Conservation (phyloP, 164 flowering plant species). For the Malania oleifera region DNA sequence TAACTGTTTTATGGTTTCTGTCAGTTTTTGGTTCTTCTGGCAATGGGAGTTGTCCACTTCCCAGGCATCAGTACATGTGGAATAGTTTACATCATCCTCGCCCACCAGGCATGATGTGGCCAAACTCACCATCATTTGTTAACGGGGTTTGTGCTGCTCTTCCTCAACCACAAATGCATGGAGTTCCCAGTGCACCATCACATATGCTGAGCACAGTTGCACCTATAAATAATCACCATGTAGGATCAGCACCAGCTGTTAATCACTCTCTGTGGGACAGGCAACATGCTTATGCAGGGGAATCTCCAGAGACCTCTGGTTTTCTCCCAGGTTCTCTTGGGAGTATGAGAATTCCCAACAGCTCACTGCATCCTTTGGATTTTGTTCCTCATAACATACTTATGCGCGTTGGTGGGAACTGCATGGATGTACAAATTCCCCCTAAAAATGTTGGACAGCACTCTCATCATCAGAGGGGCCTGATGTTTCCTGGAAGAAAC, state of each 20-base stretch:
- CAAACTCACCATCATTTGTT: constrained; percentile 8
- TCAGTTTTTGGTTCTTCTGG: constrained; percentile 7
- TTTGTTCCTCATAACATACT: constrained; percentile 61
- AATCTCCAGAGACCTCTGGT: constrained; percentile 54
- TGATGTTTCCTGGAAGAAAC: constrained; percentile 67
- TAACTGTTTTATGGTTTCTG: not conserved
- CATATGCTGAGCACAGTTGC: constrained; percentile 50
- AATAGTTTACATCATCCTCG: not conserved
- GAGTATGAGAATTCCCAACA: constrained; percentile 48
- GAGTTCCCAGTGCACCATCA: constrained; percentile 30
- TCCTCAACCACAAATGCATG: constrained; percentile 24
- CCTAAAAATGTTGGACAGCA: constrained; percentile 48
- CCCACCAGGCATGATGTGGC: not conserved
- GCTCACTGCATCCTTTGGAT: constrained; percentile 59
- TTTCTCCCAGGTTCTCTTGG: constrained; percentile 79
- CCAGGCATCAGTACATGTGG: constrained; percentile 2
- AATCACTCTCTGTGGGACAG: constrained; percentile 79
- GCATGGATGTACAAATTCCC: constrained; percentile 49
- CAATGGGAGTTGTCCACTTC: constrained; percentile 3
- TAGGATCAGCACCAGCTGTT: constrained; percentile 80
- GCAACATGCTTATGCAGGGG: constrained; percentile 50
- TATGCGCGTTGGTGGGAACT: constrained; percentile 49
- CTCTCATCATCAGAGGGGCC: constrained; percentile 60
- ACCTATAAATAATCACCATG: constrained; percentile 56
- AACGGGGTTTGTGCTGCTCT: constrained; percentile 16